phyloP scores from a whole-genome alignment of 2,329 filamentous ascomycete genomes.

The Trichocomaceae sp. region DNA sequence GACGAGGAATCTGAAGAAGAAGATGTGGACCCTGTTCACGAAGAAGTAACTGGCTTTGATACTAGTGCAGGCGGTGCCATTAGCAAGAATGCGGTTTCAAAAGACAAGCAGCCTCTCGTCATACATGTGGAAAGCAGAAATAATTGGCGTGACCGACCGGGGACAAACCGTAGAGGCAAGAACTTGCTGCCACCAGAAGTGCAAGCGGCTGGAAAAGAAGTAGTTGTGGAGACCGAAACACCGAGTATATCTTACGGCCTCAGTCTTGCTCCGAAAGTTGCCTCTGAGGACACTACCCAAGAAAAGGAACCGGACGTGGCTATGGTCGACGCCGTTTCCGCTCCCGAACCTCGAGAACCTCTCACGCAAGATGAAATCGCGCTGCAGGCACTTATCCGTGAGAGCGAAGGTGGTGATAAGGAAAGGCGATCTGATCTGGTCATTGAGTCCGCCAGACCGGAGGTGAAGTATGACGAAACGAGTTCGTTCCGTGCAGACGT shows the following conservation, averaged over 20 bases:
- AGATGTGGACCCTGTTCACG: constrained; percentile 26
- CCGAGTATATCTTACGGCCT: constrained; percentile 50
- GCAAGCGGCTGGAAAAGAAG: constrained; percentile 37
- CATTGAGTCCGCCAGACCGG: constrained; percentile 37
- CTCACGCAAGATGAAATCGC: constrained; percentile 58
- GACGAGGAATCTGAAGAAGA: constrained; percentile 55
- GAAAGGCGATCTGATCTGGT: constrained; percentile 44
- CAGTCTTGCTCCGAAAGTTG: constrained; percentile 39
- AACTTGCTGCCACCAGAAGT: constrained; percentile 55
- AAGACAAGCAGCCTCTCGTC: constrained; percentile 60
- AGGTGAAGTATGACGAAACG: constrained; percentile 30
- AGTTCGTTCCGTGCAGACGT: constrained; percentile 67
- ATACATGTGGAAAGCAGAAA: constrained; percentile 75
- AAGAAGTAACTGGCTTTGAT: constrained; percentile 52
- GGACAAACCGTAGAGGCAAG: constrained; percentile 48
- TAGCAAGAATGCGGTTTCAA: constrained; percentile 31
- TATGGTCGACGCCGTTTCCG: constrained; percentile 21
- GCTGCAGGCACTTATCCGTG: constrained; percentile 59
- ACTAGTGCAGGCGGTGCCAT: constrained; percentile 35
- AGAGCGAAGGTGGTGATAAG: constrained; percentile 39
- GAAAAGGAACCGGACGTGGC: constrained; percentile 23
- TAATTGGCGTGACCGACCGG: constrained; percentile 54
- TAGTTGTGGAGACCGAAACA: constrained; percentile 44
- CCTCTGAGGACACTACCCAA: constrained; percentile 3
- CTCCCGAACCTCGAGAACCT: constrained; percentile 28